Conservation (phyloP, 1,284 basidiomycete genomes). For the Cryptococcus wingfieldii region DNA sequence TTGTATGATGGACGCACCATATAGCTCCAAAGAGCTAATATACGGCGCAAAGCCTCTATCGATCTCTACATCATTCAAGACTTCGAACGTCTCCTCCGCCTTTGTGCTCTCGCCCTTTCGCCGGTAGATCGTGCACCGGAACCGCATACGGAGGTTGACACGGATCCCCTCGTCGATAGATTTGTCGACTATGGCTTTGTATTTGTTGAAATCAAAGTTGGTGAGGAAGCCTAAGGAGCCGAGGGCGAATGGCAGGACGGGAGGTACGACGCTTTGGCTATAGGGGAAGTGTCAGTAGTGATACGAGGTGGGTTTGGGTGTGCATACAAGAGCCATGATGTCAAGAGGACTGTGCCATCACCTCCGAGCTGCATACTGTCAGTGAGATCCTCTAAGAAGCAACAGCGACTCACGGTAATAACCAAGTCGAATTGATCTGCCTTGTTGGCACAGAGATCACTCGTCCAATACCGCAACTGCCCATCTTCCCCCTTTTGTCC, state of each 20-base stretch:
- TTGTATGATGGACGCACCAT: conserved; percentile 59
- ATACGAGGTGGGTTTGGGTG: not conserved
- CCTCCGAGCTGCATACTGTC: conserved; percentile 63
- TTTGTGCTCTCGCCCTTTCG: conserved; percentile 97
- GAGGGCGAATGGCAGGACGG: conserved; percentile 94
- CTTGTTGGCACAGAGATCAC: conserved; percentile 86
- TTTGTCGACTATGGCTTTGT: conserved; percentile 80
- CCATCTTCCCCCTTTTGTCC: conserved; percentile 60
- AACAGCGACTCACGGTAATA: conserved; percentile 56
- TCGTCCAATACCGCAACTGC: conserved; percentile 95
- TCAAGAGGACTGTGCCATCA: conserved; percentile 97
- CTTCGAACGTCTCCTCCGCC: conserved; percentile 94
- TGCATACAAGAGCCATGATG: conserved; percentile 85
- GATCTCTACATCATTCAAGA: conserved; percentile 97
- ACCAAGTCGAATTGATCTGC: conserved; percentile 98
- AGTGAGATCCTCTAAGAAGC: no score
- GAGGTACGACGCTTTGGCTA: conserved; percentile 88
- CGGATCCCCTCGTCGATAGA: conserved; percentile 93
- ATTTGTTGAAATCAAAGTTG: conserved; percentile 91
- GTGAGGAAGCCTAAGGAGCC: conserved; percentile 98
- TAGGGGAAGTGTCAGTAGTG: not conserved
- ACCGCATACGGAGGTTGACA: conserved; percentile 97
- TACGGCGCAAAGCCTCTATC: conserved; percentile 98
- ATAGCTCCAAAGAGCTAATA: conserved; percentile 91
- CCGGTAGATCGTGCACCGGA: conserved; percentile 97